Base-by-base conservation (phyloP, 192 early-diverging fungal species). In the Umbelopsis isabellina region DNA sequence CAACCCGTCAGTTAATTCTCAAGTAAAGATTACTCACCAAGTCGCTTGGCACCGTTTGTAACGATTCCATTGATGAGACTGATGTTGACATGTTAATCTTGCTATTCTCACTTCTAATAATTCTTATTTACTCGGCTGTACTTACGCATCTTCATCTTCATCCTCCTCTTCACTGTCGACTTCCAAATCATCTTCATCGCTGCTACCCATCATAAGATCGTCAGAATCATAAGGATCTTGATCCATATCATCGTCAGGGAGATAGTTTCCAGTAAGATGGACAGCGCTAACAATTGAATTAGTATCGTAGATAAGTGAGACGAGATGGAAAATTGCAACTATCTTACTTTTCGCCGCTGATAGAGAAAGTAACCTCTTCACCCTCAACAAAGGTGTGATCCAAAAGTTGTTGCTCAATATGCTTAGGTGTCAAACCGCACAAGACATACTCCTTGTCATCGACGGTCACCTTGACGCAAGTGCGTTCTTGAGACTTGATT, bases 301-400 rank as follows among this genome's bases (percentile, higher is more conserved):
- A 41, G 30, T 53, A 46, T 69, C 15, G 47, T 21, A 7, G 23
- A 52, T n/a, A 33, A 1, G 49, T 44, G 25, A 55, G 48, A 20
- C 45, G 22, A 67, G 48, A 6, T 25, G 20, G 69, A 61, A 11
- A n/a, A n/a, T 68, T 23, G 1, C 61, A 10, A 67, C 44, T 37
- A 12, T 55, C 69, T 65, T 75, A 81, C 80, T 78, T 83, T 15
- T 85, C 66, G 46, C 94, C 94, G 33, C 72, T 74, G 51, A 83
- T 79, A 53, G 84, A 84, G 80, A 95, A 91, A 16, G 88, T 91
- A 74, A 95, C 86, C 72, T 93, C 88, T 76, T 93, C 91, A 51
- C 88, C 88, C 73, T 94, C 91, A 35, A 82, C 80, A 53, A 90
- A 85, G 20, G 74, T 73, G 44, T 90, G 71, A 50, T 88, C 85